These are phyloP conservation scores for Astragalus glycyphyllos DNA, from an alignment of 306 rosid species.

Conservation along the genomic window DNA sequence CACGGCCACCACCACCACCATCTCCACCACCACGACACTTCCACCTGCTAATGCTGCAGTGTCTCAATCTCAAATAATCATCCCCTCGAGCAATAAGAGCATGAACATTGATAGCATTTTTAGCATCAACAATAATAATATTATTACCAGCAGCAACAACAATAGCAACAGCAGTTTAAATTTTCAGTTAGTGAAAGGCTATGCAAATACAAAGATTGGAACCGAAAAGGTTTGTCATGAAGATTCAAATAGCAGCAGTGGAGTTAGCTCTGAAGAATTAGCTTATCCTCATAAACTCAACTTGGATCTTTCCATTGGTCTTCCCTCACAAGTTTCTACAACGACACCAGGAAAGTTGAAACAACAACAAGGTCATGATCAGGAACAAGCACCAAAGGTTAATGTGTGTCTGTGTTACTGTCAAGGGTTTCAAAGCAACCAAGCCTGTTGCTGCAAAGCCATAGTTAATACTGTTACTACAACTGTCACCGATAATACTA, in stretches of 20 bases:
- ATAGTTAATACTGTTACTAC: conserved; percentile 7
- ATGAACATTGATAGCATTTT: not conserved
- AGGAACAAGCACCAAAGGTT: conserved; percentile 31
- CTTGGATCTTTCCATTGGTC: conserved; percentile 71
- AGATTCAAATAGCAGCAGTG: conserved; percentile 61
- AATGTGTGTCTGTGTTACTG: conserved; percentile 54
- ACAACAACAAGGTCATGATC: conserved; percentile 13
- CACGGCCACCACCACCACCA: not conserved
- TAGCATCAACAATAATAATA: not conserved
- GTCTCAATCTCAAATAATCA: not conserved
- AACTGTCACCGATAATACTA: conserved; percentile 17
- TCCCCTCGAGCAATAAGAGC: conserved; percentile 2
- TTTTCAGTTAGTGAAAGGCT: conserved; percentile 32
- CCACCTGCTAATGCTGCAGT: not conserved
- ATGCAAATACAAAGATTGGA: conserved; percentile 5
- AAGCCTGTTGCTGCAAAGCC: conserved; percentile 56
- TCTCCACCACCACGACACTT: not conserved
- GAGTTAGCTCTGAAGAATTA: conserved; percentile 49
- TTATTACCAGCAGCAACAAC: not conserved
- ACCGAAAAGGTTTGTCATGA: conserved; percentile 34
- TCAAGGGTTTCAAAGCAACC: conserved; percentile 57
- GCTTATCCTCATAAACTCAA: conserved; percentile 43
- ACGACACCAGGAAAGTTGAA: conserved; percentile 27
- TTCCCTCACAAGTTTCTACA: conserved; percentile 43
- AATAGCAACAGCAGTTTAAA: not conserved